A percentile compares a stretch with the other conserved stretches of the same genome.
These are phyloP conservation scores for Globisporangium takayamanum DNA, from an alignment of 352 stramenopile species.

Conservation along the genomic window DNA sequence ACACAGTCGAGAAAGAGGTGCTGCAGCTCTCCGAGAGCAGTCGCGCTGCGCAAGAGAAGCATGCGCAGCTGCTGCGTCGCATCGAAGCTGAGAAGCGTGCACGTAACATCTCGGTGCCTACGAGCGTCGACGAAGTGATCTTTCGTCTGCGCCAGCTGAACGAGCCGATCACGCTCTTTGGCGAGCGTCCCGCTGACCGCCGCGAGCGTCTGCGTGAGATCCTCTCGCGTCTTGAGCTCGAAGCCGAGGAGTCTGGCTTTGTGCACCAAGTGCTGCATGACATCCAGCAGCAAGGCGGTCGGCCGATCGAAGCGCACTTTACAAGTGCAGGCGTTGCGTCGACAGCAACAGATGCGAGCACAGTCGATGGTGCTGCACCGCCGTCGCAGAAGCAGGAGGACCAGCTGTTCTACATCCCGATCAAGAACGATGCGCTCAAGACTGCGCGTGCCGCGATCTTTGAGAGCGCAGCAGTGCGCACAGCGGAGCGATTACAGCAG, in stretches of 20 bases:
- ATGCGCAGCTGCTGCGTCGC: conserved; percentile 75
- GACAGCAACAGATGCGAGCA: neutral
- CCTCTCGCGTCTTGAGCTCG: conserved; percentile 74
- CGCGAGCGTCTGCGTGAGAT: conserved; percentile 90
- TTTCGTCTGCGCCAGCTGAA: conserved; percentile 84
- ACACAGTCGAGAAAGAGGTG: conserved; percentile 75
- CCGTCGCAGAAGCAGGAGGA: conserved; percentile 34
- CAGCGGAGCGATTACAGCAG: conserved; percentile 47
- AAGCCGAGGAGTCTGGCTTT: conserved; percentile 57
- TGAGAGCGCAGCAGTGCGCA: conserved; percentile 61
- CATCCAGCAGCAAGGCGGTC: conserved; percentile 34
- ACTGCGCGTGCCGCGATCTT: conserved; percentile 74
- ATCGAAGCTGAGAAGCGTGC: conserved; percentile 91
- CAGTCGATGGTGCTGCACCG: neutral
- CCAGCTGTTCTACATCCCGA: conserved; percentile 83
- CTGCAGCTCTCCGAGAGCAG: conserved; percentile 82
- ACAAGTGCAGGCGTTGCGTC: neutral
- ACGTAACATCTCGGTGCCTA: conserved; percentile 90
- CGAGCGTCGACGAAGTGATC: conserved; percentile 89
- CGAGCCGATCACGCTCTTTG: conserved; percentile 94
- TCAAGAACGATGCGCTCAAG: conserved; percentile 79
- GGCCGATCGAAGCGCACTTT: conserved; percentile 15
- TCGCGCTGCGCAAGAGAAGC: conserved; percentile 78
- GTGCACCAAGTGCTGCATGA: conserved; percentile 52
- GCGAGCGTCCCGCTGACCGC: conserved; percentile 92